These are phyloP conservation scores for Cryomyces antarcticus DNA, from an alignment of 495 filamentous ascomycete species.

Conservation along the genomic window DNA sequence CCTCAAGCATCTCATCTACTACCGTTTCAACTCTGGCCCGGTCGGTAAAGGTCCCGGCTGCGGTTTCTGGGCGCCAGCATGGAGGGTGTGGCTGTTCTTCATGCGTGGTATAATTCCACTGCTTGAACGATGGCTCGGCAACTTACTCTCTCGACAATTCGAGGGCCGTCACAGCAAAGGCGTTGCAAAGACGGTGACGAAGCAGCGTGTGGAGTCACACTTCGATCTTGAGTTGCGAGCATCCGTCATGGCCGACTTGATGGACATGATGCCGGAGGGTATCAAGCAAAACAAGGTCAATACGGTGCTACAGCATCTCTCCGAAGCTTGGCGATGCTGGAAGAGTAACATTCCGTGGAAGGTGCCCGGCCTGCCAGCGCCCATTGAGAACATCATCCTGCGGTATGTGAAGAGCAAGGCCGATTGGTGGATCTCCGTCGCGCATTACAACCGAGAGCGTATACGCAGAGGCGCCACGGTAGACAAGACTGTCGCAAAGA, in stretches of 20 bases:
- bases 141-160: slow-evolving; percentile 89
- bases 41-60: slow-evolving; percentile 97
- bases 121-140: slow-evolving; percentile 93
- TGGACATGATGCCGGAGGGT: slow-evolving; percentile 99
- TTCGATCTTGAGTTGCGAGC: slow-evolving; percentile 96
- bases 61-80: slow-evolving; percentile 98
- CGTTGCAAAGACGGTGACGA: slow-evolving; percentile 97
- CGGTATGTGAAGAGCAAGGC: slow-evolving; percentile 98
- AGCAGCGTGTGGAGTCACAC: slow-evolving; percentile 96
- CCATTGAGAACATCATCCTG: slow-evolving; percentile 95
- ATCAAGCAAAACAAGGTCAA: slow-evolving; percentile 99
- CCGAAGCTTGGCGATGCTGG: slow-evolving; percentile 98
- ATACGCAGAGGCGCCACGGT: slow-evolving; percentile 92
- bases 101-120: slow-evolving; percentile 97
- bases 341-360: slow-evolving; percentile 99
- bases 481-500: slow-evolving; percentile 98
- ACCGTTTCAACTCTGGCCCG: slow-evolving; percentile 93
- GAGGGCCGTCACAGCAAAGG: slow-evolving; percentile 98
- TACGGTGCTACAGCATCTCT: slow-evolving; percentile 90
- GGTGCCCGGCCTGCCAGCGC: slow-evolving; percentile 84
- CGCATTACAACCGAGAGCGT: slow-evolving; percentile 94
- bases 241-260: slow-evolving; percentile 95
- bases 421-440: slow-evolving; percentile 98
- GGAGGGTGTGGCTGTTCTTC: slow-evolving; percentile 99
- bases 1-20: slow-evolving; percentile 97